phyloP scores from a whole-genome alignment of 257 asterid species.

The Primulina eburnea region DNA sequence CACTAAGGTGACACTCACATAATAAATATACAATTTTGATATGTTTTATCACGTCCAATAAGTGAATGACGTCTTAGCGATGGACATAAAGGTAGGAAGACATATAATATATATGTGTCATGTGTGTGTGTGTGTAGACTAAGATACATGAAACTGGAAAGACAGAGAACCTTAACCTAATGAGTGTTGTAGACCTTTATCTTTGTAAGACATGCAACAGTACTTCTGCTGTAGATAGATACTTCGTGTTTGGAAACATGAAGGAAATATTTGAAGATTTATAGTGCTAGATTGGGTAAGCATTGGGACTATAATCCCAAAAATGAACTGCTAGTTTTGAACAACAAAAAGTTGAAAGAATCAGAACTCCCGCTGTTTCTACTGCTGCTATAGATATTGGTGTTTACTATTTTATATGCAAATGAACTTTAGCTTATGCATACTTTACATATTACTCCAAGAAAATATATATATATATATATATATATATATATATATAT shows the following conservation, averaged over 20 bases:
- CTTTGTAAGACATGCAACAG: conserved; percentile 19
- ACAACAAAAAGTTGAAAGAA: conserved; percentile 43
- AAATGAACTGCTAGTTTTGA: conserved; percentile 33
- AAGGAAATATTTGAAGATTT: conserved; percentile 22
- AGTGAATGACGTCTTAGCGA: no score
- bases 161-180: conserved; percentile 27
- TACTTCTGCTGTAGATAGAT: conserved; percentile 13
- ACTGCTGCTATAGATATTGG: conserved; percentile 22
- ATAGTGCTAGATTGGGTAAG: conserved; percentile 36
- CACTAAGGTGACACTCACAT: no score
- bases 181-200: conserved; percentile 22
- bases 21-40: no score
- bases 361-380: conserved; percentile 19
- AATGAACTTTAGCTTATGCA: no score
- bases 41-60: no score
- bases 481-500: no score
- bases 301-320: conserved; percentile 34
- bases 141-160: conserved; percentile 27
- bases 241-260: conserved; percentile 22
- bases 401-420: background rate
- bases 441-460: background rate
- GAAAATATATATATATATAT: no score
- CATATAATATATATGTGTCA: no score
- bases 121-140: no score
- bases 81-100: no score